Base-by-base conservation (phyloP, 2,329 filamentous ascomycete genomes). In the Apiospora arundinis region DNA sequence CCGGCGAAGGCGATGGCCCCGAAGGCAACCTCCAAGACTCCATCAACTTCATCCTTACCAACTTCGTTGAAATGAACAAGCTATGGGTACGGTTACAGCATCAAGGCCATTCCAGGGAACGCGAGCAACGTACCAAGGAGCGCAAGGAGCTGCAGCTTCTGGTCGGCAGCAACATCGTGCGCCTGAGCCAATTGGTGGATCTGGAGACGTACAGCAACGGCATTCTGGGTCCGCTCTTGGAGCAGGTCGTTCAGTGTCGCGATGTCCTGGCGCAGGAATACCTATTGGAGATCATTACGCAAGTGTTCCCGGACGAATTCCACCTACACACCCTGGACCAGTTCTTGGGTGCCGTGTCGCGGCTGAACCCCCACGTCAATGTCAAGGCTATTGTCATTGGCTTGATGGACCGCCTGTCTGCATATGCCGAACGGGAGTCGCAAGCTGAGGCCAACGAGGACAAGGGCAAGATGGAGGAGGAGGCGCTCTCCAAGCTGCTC, bases 1-100 rank as follows among this genome's bases (percentile, higher is more conserved):
- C 89, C 1, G 93, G 93, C 67, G 92, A 91, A 73, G 90, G 94
- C 68, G 95, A 98, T 72, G 96, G 96, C 0, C 95, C 95, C 2
- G 95, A 98, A 81, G 96, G 96, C 68, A 98, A 98, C 78, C 85
- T 98, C 67, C 94, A 97, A 81, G 96, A 99, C 83, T 98, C 95
- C 46, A 97, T 99, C 84, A 98, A 94, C 85, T 99, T 99, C 80
- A 92, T 98, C 70, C 85, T 99, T 79, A 99, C 96, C 73, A 99
- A 99, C 79, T 99, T 99, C 80, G 96, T 99, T 76, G 96, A 99
- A 84, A 99, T 99, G 96, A 99, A 99, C 85, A 99, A 99, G 88
- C 88, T 99, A 45, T 99, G 96, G 96, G 96, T 99, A 74, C 92
- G 96, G 60, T 85, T 98, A 79, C 96, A 99, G 81, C 96, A 99